phyloP scores from a whole-genome alignment of 768 basidiomycete genomes.

The Lactifluus hygrophoroides region DNA sequence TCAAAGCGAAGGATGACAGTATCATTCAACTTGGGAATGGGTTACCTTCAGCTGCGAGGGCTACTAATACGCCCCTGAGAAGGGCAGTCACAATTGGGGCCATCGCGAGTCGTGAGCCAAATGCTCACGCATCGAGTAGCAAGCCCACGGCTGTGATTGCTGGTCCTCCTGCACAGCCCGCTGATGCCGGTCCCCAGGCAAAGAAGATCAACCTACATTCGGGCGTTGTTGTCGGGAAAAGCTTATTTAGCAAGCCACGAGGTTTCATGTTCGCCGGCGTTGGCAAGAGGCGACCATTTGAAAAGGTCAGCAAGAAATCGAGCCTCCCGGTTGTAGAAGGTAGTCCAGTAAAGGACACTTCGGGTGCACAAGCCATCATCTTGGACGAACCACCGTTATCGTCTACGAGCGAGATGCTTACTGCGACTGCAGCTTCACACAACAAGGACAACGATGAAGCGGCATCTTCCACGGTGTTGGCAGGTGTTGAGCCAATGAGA shows the following conservation, averaged over 20 bases:
- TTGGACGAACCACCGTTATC: background rate
- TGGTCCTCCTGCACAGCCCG: background rate
- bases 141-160: background rate
- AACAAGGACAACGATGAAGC: background rate
- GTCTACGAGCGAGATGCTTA: background rate
- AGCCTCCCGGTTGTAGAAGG: slow-evolving; percentile 37
- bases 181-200: background rate
- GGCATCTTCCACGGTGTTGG: background rate
- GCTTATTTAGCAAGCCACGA: background rate
- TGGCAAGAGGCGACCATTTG: slow-evolving; percentile 22
- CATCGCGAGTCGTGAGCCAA: background rate
- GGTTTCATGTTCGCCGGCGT: slow-evolving; percentile 21
- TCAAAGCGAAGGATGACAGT: slow-evolving; percentile 17
- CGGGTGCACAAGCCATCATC: background rate
- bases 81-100: slow-evolving; percentile 6
- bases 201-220: slow-evolving; percentile 21
- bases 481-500: background rate
- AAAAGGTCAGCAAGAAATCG: slow-evolving; percentile 36
- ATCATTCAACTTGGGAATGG: slow-evolving; percentile 7
- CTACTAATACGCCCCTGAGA: background rate
- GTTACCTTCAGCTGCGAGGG: background rate
- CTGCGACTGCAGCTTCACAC: background rate
- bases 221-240: slow-evolving; percentile 22
- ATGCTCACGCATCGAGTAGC: background rate
- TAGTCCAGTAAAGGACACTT: slow-evolving; percentile 36